Evolutionary conservation across 2,329 filamentous ascomycete genomes (phyloP).

Genomic region (Fusarium pseudocircinatum): DNA sequence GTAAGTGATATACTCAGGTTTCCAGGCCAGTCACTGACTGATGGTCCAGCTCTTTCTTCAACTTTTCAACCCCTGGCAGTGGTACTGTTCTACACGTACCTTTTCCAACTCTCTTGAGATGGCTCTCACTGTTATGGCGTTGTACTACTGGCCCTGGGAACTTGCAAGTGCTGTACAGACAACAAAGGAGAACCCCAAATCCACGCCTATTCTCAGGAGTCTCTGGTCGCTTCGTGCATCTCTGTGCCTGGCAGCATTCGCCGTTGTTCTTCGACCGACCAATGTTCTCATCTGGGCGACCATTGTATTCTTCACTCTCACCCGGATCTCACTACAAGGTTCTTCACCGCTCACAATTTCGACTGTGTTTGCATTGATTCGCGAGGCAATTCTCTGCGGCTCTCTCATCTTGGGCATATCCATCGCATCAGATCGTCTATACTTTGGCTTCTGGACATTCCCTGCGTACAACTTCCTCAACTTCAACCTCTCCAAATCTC

Average conservation of each 20-base stretch:
- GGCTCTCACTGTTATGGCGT: constrained; percentile 81
- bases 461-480: constrained; percentile 87
- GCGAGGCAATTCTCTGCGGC: constrained; percentile 73
- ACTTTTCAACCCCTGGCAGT: constrained; percentile 77
- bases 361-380: constrained; percentile 63
- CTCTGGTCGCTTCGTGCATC: constrained; percentile 60
- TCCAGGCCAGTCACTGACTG: not conserved
- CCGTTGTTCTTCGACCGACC: constrained; percentile 88
- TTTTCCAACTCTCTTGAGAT: constrained; percentile 95
- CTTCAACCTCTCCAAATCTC: constrained; percentile 87
- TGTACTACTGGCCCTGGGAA: constrained; percentile 89
- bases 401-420: constrained; percentile 70
- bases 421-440: constrained; percentile 74
- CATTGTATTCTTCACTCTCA: constrained; percentile 62
- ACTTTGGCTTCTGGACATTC: constrained; percentile 88
- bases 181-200: constrained; percentile 53
- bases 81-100: constrained; percentile 92
- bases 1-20: constrained; percentile 59
- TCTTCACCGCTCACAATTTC: constrained; percentile 55
- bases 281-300: constrained; percentile 87
- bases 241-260: constrained; percentile 79
- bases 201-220: constrained; percentile 40
- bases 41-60: constrained; percentile 49
- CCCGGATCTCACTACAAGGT: constrained; percentile 48
- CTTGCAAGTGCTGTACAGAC: constrained; percentile 60